Evolutionary conservation across 2,329 filamentous ascomycete species (phyloP).

Genomic region (Clonostachys rhizophaga): DNA sequence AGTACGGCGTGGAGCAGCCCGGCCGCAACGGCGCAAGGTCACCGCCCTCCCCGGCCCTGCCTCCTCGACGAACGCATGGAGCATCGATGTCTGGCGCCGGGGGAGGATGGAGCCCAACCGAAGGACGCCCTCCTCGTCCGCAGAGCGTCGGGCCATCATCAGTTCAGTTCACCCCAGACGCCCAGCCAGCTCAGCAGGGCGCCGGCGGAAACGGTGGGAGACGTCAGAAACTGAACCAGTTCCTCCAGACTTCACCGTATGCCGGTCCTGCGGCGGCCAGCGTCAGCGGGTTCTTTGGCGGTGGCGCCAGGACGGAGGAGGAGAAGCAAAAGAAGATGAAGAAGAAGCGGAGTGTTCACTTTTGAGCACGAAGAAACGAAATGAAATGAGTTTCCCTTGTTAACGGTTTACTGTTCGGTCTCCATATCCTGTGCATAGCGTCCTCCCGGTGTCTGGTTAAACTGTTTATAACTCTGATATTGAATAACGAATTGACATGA

Average conservation of each 20-base stretch:
- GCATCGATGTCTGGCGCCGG: constrained; percentile 4
- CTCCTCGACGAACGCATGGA: constrained; percentile 16
- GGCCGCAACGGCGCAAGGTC: constrained; percentile 9
- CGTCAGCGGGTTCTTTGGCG: constrained; percentile 35
- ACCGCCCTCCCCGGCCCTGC: constrained; percentile 20
- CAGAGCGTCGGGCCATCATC: constrained; percentile 37
- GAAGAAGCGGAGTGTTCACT: constrained; percentile 44
- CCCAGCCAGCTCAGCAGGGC: constrained; percentile 10
- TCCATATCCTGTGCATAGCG: too few species aligned
- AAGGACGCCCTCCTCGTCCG: constrained; percentile 35
- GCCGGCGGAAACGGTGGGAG: constrained; percentile 5
- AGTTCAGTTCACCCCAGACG: constrained; percentile 7
- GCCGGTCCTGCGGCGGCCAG: constrained; percentile 34
- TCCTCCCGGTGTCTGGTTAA: too few species aligned
- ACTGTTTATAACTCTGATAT: too few species aligned
- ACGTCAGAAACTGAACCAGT: constrained; percentile 17
- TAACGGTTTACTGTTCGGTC: too few species aligned
- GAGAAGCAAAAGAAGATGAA: constrained; percentile 33
- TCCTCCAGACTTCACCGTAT: constrained; percentile 20
- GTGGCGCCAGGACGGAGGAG: constrained; percentile 20
- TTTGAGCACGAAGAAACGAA: constrained; percentile 16
- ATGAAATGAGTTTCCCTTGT: background rate
- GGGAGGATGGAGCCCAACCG: constrained; percentile 15
- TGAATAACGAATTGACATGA: too few species aligned
- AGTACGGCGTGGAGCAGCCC: constrained; percentile 59